Evolutionary conservation across 495 filamentous ascomycete genomes (phyloP), one percentile per base, ranked within the genome.

Genomic region (Penicillium goetzii): DNA sequence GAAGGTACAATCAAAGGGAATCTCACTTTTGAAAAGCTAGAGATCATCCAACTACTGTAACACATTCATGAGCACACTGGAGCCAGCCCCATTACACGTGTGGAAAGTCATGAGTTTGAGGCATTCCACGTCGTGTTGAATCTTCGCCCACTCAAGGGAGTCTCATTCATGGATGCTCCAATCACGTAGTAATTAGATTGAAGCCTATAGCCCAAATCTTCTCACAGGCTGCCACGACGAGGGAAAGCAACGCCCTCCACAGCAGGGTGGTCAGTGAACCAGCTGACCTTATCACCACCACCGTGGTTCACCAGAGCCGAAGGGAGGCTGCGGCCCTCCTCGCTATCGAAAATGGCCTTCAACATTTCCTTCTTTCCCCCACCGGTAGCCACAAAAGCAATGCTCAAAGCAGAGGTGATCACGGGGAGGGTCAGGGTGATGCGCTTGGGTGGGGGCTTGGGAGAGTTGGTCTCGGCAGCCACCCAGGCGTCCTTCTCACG

Each of bases 381-480:
- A 15, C 96, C 96, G 0, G 93, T 97, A 3, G 90, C 92, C 6
- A 99, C 89, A 68, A 98, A 99, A 7, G 89, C 95, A 67, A 99
- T 87, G 71, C 86, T 89, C 60, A 91, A 75, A 9, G 89, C 89
- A 71, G 96, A 92, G 12, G 87, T 90, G 36, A 97, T 88, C 40
- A 99, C 95, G 11, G 92, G 93, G 63, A 99, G 76, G 9, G 90
- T 96, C 21, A 99, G 84, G 0, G 95, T 98, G 75, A 99, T 96
- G 62, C 95, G 86, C 74, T 87, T 88, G 43, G 92, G 83, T 21
- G 95, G 95, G 26, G 94, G 93, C 85, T 99, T 99, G 33, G 95
- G 95, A 25, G 91, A 96, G 78, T 97, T 90, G 72, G 88, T 87
- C 68, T 96, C 92, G 4, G 93, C 85, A 6, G 90, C 89, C 12